Conservation (phyloP, 2,329 filamentous ascomycete species). For the Thyridium curvatum region DNA sequence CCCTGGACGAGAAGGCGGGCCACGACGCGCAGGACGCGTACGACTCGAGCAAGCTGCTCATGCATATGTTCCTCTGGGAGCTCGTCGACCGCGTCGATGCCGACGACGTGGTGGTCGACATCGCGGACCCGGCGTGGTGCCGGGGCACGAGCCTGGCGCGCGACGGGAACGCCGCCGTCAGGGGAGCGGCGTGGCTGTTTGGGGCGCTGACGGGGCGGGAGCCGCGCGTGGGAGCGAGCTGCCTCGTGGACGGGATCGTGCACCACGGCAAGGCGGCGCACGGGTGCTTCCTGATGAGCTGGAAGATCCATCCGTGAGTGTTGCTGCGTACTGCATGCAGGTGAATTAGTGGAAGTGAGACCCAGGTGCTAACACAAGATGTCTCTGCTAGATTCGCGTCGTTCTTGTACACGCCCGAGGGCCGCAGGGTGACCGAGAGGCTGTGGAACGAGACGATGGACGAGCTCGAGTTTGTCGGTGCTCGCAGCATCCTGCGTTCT, state of each 20-base stretch:
- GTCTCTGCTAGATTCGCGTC: not conserved
- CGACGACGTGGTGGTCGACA: constrained; percentile 26
- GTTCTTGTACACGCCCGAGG: no score
- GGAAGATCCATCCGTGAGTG: no score
- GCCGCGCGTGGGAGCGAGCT: constrained; percentile 4
- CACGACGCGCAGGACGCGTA: not conserved
- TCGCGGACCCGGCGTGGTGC: constrained; percentile 24
- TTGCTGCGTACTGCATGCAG: no score
- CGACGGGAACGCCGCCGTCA: constrained; percentile 3
- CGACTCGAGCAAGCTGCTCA: constrained; percentile 17
- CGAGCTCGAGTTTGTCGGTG: constrained; percentile 3
- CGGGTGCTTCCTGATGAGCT: constrained; percentile 1
- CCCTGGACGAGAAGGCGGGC: not conserved
- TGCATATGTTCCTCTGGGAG: constrained; percentile 27
- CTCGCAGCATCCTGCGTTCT: no score
- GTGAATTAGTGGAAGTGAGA: no score
- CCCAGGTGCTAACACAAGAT: not conserved
- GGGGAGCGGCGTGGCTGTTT: not conserved
- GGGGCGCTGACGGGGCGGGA: not conserved
- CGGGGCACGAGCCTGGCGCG: constrained; percentile 17
- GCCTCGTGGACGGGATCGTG: constrained; percentile 9
- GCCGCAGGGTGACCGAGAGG: no score
- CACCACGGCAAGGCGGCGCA: not conserved
- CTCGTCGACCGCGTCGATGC: constrained; percentile 26
- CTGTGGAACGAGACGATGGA: no score